phyloP scores from a whole-genome alignment of 208 protist species.

The Spongospora subterranea region DNA sequence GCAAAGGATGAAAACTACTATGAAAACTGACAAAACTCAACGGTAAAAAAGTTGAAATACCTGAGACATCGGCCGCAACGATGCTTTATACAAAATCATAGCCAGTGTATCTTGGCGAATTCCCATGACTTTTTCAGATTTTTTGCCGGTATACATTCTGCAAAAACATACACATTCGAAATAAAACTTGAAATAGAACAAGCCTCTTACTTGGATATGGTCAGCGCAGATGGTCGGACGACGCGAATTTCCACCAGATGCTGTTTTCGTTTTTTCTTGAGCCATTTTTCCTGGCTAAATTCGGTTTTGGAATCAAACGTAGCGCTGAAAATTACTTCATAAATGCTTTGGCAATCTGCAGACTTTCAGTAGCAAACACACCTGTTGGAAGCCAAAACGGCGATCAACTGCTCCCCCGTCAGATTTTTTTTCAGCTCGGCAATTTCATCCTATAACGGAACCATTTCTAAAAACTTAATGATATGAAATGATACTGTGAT shows the following conservation, averaged over 20 bases:
- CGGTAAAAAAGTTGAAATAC: too few relatives aligned
- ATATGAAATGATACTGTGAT: background rate
- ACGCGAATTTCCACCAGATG: constrained; percentile 45
- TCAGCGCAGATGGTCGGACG: background rate
- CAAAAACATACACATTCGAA: background rate
- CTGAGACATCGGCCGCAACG: constrained; percentile 31
- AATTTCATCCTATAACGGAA: background rate
- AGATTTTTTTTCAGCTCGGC: constrained; percentile 15
- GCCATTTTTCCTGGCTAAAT: constrained; percentile 30
- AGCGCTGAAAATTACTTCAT: background rate
- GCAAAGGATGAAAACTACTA: too few relatives aligned
- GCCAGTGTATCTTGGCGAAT: constrained; percentile 30
- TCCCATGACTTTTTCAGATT: constrained; percentile 35
- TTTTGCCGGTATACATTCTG: constrained; percentile 7
- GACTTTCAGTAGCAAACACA: background rate
- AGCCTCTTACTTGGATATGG: background rate
- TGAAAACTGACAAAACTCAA: too few relatives aligned
- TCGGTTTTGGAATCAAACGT: constrained; percentile 31
- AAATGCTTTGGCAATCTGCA: background rate
- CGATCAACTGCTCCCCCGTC: background rate
- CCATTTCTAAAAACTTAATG: background rate
- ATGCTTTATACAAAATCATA: constrained; percentile 25
- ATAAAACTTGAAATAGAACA: background rate
- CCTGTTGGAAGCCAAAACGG: constrained; percentile 22
- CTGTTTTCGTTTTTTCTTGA: constrained; percentile 41